Evolutionary conservation across 176 grass and related monocot species (phyloP).

Genomic region (Bothriochloa decipiens): DNA sequence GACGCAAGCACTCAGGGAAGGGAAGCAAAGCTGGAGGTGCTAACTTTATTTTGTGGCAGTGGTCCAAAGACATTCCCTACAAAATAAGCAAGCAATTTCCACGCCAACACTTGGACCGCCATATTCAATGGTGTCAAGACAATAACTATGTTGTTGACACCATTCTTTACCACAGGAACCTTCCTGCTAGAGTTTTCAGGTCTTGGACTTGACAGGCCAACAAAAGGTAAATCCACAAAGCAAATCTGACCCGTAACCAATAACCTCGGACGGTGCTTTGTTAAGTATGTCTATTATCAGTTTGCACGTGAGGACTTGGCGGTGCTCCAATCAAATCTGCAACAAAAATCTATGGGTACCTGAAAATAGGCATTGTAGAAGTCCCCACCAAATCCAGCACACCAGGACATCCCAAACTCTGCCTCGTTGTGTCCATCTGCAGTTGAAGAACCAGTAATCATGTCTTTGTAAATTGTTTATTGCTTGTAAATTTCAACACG

Average conservation of each 20-base stretch:
- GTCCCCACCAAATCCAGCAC: slow-evolving; percentile 83
- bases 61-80: neutral
- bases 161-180: neutral
- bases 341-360: slow-evolving; percentile 51
- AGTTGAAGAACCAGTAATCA: neutral
- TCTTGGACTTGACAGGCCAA: neutral
- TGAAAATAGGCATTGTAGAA: slow-evolving; percentile 93
- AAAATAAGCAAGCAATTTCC: neutral
- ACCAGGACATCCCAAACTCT: slow-evolving; percentile 99
- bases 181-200: slow-evolving; percentile 11
- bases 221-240: neutral
- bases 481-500: neutral
- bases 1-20: slow-evolving; percentile 1
- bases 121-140: neutral
- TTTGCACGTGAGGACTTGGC: neutral
- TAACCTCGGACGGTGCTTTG: neutral
- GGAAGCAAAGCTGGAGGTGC: neutral
- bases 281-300: neutral
- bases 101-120: neutral
- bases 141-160: neutral
- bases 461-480: neutral
- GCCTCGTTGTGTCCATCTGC: slow-evolving; percentile 93
- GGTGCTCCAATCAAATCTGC: slow-evolving; percentile 14
- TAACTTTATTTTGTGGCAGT: neutral
- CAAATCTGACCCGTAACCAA: neutral